phyloP scores from a whole-genome alignment of 2,329 filamentous ascomycete species.

The Aspergillus luchuensis region DNA sequence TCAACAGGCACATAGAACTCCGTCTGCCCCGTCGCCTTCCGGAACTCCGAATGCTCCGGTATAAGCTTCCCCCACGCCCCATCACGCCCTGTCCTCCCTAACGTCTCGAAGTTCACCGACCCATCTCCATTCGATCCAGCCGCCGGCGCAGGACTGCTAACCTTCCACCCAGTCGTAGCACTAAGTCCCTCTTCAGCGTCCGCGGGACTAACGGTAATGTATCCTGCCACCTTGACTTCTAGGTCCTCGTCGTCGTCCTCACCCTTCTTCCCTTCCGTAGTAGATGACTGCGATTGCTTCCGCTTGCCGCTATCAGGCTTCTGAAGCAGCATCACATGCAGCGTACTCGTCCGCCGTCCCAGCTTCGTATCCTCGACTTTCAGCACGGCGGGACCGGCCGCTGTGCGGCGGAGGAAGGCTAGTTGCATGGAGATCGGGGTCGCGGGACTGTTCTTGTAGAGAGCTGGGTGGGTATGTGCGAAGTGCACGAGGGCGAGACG shows the following conservation, averaged over 20 bases:
- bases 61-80: slow-evolving; percentile 29
- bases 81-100: slow-evolving; percentile 28
- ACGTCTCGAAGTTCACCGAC: slow-evolving; percentile 24
- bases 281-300: too few relatives aligned
- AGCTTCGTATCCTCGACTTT: slow-evolving; percentile 65
- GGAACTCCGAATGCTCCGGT: slow-evolving; percentile 40
- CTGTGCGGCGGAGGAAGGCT: slow-evolving; percentile 66
- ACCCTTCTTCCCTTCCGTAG: slow-evolving; percentile 23
- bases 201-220: slow-evolving; percentile 67
- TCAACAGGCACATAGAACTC: slow-evolving; percentile 47
- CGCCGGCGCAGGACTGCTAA: slow-evolving; percentile 49
- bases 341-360: slow-evolving; percentile 63
- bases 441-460: slow-evolving; percentile 46
- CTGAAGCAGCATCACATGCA: slow-evolving; percentile 61
- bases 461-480: slow-evolving; percentile 58
- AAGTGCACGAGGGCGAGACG: slow-evolving; percentile 63
- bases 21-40: slow-evolving; percentile 54
- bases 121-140: slow-evolving; percentile 38
- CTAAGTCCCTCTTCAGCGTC: slow-evolving; percentile 59
- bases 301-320: slow-evolving; percentile 21
- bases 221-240: slow-evolving; percentile 64
- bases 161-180: slow-evolving; percentile 57
- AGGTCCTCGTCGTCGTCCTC: slow-evolving; percentile 35
- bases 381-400: slow-evolving; percentile 59
- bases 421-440: slow-evolving; percentile 66